These are phyloP conservation scores for Penicillium sp. DNA, from an alignment of 2,329 filamentous ascomycete species.

Conservation along the genomic window DNA sequence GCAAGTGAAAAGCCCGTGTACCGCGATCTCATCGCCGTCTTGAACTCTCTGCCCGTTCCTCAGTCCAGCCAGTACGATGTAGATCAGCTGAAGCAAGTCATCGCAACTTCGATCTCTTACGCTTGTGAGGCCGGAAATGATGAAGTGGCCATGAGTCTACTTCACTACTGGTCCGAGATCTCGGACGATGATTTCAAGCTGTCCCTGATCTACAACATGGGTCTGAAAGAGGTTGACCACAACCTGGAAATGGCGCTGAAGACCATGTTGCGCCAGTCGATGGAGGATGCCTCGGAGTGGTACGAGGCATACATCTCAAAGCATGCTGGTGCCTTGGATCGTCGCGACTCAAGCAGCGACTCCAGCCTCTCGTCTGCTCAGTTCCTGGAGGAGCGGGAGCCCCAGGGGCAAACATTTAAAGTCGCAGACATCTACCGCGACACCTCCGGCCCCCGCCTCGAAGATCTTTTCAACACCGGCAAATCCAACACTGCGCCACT, in stretches of 20 bases:
- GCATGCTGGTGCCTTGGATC: neutral
- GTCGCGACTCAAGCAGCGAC: conserved; percentile 33
- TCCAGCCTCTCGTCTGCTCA: conserved; percentile 50
- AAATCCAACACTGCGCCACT: conserved; percentile 37
- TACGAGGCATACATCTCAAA: conserved; percentile 18
- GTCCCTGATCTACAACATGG: conserved; percentile 28
- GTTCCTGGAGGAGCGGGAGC: conserved; percentile 47
- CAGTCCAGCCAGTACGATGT: conserved; percentile 26
- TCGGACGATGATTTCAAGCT: conserved; percentile 28
- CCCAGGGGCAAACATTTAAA: conserved; percentile 33
- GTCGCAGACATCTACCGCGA: conserved; percentile 33
- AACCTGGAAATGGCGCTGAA: conserved; percentile 22
- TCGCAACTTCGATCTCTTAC: conserved; percentile 19
- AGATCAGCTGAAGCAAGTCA: conserved; percentile 19
- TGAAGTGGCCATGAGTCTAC: conserved; percentile 19
- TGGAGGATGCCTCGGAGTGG: conserved; percentile 24
- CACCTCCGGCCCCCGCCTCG: conserved; percentile 28
- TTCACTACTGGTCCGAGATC: conserved; percentile 29
- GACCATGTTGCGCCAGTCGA: conserved; percentile 21
- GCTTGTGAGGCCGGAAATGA: conserved; percentile 8
- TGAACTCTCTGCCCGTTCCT: conserved; percentile 23
- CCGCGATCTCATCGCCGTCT: conserved; percentile 18
- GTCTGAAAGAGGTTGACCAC: conserved; percentile 13
- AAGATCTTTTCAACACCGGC: conserved; percentile 30
- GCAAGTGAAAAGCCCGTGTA: conserved; percentile 5